A percentile compares a stretch with the other conserved stretches of the same genome.
These are phyloP conservation scores for Talaromyces islandicus DNA, from an alignment of 2,329 filamentous ascomycete genomes.

Conservation along the genomic window DNA sequence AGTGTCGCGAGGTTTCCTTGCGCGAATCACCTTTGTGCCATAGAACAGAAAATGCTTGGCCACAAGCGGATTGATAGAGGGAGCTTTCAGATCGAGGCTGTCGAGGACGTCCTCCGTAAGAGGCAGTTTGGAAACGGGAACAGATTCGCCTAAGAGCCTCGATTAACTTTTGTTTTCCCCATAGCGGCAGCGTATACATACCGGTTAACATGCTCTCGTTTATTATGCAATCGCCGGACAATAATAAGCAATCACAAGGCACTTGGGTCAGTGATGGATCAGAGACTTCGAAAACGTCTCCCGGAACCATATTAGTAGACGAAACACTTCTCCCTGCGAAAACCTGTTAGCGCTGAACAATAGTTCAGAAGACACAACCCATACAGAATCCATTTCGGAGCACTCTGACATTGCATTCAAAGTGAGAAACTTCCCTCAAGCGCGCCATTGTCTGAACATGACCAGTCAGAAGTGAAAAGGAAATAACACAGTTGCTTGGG, in stretches of 20 bases:
- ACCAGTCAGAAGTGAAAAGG: conserved; percentile 4
- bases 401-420: conserved; percentile 92
- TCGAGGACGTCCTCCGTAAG: conserved; percentile 74
- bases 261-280: conserved; percentile 85
- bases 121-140: conserved; percentile 89
- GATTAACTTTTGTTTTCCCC: conserved; percentile 11
- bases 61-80: conserved; percentile 74
- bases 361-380: conserved; percentile 20
- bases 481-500: not conserved
- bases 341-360: not conserved
- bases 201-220: conserved; percentile 98
- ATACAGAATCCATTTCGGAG: conserved; percentile 88
- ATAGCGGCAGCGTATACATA: conserved; percentile 16
- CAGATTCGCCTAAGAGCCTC: conserved; percentile 65
- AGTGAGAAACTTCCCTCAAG: conserved; percentile 82
- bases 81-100: conserved; percentile 69
- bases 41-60: conserved; percentile 89
- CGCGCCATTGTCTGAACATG: conserved; percentile 70
- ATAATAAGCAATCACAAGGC: conserved; percentile 82
- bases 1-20: conserved; percentile 78
- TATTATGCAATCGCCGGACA: conserved; percentile 94
- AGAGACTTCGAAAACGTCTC: conserved; percentile 94
- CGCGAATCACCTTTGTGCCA: conserved; percentile 91
- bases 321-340: conserved; percentile 68
- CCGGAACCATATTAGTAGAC: conserved; percentile 84